phyloP scores from a whole-genome alignment of 2,329 filamentous ascomycete genomes.

The Botryotinia convoluta region DNA sequence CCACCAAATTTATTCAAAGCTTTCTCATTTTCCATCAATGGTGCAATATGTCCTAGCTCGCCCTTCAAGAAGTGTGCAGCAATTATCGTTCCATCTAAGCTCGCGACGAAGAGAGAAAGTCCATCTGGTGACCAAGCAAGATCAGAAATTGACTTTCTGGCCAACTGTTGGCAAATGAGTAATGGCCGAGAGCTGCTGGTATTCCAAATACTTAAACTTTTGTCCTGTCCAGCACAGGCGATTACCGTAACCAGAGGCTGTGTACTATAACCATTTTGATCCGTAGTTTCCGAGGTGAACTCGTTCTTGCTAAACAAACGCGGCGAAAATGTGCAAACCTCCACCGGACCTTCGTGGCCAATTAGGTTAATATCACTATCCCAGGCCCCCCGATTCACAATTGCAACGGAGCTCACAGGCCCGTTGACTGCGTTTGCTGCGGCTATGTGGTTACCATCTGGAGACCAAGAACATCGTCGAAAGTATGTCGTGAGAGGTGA shows the following conservation, averaged over 20 bases:
- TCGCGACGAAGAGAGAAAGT: slow-evolving; percentile 79
- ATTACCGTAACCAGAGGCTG: slow-evolving; percentile 78
- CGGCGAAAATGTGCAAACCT: slow-evolving; percentile 96
- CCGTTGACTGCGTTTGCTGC: slow-evolving; percentile 97
- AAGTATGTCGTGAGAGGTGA: slow-evolving; percentile 97
- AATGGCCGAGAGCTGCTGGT: slow-evolving; percentile 91
- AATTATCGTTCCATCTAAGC: slow-evolving; percentile 85
- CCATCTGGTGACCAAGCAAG: slow-evolving; percentile 93
- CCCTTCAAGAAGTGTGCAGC: slow-evolving; percentile 78
- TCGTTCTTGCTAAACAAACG: slow-evolving; percentile 78
- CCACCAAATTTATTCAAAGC: slow-evolving; percentile 90
- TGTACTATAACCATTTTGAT: slow-evolving; percentile 48
- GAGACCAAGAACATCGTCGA: slow-evolving; percentile 93
- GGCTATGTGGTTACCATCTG: slow-evolving; percentile 94
- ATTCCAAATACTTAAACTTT: slow-evolving; percentile 95
- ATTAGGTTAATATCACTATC: slow-evolving; percentile 97
- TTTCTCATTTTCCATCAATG: slow-evolving; percentile 85
- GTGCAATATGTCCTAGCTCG: slow-evolving; percentile 86
- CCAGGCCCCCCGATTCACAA: slow-evolving; percentile 89
- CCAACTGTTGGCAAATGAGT: slow-evolving; percentile 84
- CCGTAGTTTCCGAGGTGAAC: slow-evolving; percentile 47
- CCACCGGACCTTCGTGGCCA: slow-evolving; percentile 92
- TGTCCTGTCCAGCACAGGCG: slow-evolving; percentile 94
- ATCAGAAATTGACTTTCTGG: slow-evolving; percentile 89
- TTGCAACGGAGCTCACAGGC: slow-evolving; percentile 93